Evolutionary conservation across 371 early-diverging fungal species (phyloP).

Genomic region (Rhizopus arrhizus): DNA sequence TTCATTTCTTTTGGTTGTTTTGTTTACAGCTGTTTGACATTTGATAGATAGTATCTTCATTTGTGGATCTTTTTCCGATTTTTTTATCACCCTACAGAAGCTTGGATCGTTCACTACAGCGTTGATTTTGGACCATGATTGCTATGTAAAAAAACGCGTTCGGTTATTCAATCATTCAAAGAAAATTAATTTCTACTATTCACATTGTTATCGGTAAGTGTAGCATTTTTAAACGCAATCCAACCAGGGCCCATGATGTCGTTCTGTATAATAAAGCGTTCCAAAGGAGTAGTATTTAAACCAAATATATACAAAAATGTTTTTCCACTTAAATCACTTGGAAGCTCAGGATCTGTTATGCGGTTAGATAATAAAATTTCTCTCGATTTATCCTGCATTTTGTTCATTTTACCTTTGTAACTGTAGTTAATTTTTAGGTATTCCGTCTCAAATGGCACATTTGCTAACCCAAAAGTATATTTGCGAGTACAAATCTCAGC

Average conservation of each 20-base stretch:
- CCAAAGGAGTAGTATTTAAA: constrained; percentile 79
- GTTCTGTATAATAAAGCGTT: constrained; percentile 86
- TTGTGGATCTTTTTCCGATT: constrained; percentile 63
- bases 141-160: constrained; percentile 7
- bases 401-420: constrained; percentile 53
- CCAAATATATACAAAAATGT: constrained; percentile 86
- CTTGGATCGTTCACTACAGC: constrained; percentile 69
- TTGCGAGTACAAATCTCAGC: constrained; percentile 71
- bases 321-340: constrained; percentile 64
- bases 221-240: constrained; percentile 74
- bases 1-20: constrained; percentile 77
- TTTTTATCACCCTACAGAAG: constrained; percentile 48
- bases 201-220: background rate
- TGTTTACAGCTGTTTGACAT: constrained; percentile 78
- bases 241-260: constrained; percentile 57
- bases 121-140: constrained; percentile 87
- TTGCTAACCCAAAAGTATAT: constrained; percentile 90
- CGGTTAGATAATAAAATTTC: background rate
- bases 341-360: constrained; percentile 62
- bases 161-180: background rate
- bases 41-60: constrained; percentile 82
- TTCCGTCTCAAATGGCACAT: constrained; percentile 75
- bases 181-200: constrained; percentile 38
- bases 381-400: background rate
- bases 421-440: constrained; percentile 87